These are phyloP conservation scores for Alternaria sp. DNA, from an alignment of 2,329 filamentous ascomycete species.

Conservation along the genomic window DNA sequence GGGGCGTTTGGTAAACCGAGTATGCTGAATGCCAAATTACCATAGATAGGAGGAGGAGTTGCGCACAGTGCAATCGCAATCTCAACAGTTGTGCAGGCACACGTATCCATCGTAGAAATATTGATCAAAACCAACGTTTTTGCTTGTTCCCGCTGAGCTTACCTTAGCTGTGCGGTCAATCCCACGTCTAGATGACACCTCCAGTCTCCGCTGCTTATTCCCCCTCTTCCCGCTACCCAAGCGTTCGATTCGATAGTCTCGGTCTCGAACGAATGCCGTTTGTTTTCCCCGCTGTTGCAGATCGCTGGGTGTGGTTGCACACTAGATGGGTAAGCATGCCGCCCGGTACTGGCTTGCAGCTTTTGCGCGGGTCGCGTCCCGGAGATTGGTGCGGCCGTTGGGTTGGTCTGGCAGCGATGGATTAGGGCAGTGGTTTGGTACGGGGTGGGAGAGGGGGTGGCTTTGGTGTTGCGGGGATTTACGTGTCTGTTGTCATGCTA, in stretches of 20 bases:
- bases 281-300: neutral
- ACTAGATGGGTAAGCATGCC: neutral
- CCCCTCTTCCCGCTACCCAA: neutral
- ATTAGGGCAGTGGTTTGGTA: neutral
- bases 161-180: neutral
- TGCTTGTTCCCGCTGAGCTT: neutral
- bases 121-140: neutral
- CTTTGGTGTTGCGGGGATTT: neutral
- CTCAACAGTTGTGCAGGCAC: neutral
- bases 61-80: neutral
- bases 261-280: neutral
- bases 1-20: neutral
- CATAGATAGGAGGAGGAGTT: neutral
- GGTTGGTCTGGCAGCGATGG: neutral
- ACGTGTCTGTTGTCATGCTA: neutral
- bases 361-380: neutral
- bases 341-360: neutral
- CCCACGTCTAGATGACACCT: neutral
- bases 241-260: slow-evolving; percentile 1
- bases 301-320: neutral
- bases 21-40: neutral
- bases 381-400: neutral
- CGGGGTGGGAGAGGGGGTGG: neutral
- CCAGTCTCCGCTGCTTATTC: neutral
- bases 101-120: neutral